phyloP scores from a whole-genome alignment of 306 rosid species.

The Fragaria iinumae region DNA sequence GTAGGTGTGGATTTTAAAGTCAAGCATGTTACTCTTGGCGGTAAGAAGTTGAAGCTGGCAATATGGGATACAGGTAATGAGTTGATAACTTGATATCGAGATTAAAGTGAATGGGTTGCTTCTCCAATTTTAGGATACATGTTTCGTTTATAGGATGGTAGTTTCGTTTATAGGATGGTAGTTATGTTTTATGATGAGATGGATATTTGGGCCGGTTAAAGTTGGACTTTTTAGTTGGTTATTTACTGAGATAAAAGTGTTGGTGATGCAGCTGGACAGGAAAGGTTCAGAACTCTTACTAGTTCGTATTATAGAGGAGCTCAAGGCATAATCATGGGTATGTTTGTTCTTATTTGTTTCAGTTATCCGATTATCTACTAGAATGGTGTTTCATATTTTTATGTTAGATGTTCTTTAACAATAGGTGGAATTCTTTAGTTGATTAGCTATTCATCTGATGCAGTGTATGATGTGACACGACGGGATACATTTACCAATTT shows the following conservation, averaged over 20 bases:
- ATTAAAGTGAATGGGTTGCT: not conserved
- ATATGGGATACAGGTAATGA: slow-evolving; percentile 90
- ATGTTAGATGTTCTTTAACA: not conserved
- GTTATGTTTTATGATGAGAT: not conserved
- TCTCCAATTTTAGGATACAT: not conserved
- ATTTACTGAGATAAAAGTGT: not conserved
- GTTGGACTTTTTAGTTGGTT: not conserved
- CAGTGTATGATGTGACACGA: slow-evolving; percentile 73
- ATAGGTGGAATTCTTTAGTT: not conserved
- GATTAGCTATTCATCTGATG: slow-evolving; percentile 8
- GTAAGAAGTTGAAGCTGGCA: slow-evolving; percentile 81
- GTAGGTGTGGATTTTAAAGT: slow-evolving; percentile 91
- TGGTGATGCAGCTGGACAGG: slow-evolving; percentile 73
- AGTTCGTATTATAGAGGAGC: slow-evolving; percentile 92
- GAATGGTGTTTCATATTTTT: not conserved
- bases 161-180: not conserved
- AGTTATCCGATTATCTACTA: not conserved
- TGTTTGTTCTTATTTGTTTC: not conserved
- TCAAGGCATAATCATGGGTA: slow-evolving; percentile 85
- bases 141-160: not conserved
- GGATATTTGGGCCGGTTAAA: not conserved
- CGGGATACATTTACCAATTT: slow-evolving; percentile 70
- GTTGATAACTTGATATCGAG: not conserved
- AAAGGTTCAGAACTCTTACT: slow-evolving; percentile 80
- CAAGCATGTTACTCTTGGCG: slow-evolving; percentile 54